These are phyloP conservation scores for Nicotiana attenuata DNA, from an alignment of 257 asterid genomes.

Conservation along the genomic window DNA sequence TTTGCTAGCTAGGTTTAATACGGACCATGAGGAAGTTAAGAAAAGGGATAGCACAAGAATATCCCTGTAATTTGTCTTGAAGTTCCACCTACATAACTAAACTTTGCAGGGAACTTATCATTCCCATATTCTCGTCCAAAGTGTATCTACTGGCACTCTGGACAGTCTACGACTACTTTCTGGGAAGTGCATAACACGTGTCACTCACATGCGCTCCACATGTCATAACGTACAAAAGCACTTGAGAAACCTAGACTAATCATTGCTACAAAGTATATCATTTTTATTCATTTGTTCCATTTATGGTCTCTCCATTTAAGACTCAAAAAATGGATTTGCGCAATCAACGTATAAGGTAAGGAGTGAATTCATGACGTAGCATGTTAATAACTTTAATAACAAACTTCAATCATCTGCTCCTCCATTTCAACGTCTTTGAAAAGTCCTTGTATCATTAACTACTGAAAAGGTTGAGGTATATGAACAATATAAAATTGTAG, in stretches of 20 bases:
- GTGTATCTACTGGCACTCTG: background rate
- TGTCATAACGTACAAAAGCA: background rate
- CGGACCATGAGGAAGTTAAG: background rate
- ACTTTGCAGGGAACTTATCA: background rate
- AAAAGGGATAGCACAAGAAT: background rate
- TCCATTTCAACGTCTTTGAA: background rate
- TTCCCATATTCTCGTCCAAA: background rate
- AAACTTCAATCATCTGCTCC: background rate
- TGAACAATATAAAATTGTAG: conserved; percentile 2
- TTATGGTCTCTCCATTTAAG: background rate
- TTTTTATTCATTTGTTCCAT: background rate
- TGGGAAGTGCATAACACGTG: background rate
- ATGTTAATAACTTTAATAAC: background rate
- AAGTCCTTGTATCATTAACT: background rate
- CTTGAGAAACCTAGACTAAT: background rate
- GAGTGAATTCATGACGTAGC: background rate
- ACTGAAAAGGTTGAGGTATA: background rate
- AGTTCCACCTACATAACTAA: background rate
- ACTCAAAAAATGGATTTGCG: background rate
- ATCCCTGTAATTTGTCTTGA: background rate
- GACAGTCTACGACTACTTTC: background rate
- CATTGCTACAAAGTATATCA: background rate
- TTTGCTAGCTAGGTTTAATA: background rate
- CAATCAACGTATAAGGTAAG: background rate
- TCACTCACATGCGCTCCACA: background rate